phyloP scores from a whole-genome alignment of 257 asterid genomes.

The Solanum sejunctum region DNA sequence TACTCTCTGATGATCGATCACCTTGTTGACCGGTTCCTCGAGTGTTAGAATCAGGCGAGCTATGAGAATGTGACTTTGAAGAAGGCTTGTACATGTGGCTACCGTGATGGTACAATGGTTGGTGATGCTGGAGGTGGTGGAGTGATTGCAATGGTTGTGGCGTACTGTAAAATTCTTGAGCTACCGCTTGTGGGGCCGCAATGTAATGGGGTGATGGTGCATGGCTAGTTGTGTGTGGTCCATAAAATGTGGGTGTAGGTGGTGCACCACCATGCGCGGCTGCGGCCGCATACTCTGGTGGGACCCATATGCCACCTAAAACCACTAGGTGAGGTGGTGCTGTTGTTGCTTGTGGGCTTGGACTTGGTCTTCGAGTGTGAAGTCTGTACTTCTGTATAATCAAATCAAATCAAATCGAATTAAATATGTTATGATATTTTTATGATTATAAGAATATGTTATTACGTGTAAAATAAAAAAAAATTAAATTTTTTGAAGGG shows the following conservation, averaged over 20 bases:
- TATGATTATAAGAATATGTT: neutral
- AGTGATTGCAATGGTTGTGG: slow-evolving; percentile 28
- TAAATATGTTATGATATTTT: neutral
- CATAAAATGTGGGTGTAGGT: slow-evolving; percentile 38
- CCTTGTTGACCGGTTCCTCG: slow-evolving; percentile 24
- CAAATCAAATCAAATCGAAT: neutral
- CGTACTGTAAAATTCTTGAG: slow-evolving; percentile 49
- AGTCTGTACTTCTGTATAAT: slow-evolving; percentile 74
- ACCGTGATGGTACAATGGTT: slow-evolving; percentile 49
- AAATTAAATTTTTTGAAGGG: neutral
- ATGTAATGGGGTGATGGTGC: slow-evolving; percentile 27
- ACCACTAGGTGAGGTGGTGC: slow-evolving; percentile 66
- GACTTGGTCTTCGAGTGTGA: slow-evolving; percentile 96
- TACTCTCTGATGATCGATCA: slow-evolving; percentile 68
- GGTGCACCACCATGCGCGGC: slow-evolving; percentile 53
- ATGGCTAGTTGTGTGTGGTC: slow-evolving; percentile 45
- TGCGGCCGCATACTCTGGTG: slow-evolving; percentile 67
- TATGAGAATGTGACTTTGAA: slow-evolving; percentile 26
- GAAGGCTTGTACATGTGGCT: slow-evolving; percentile 41
- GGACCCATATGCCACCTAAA: slow-evolving; percentile 94
- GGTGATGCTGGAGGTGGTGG: slow-evolving; percentile 31
- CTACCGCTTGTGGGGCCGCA: slow-evolving; percentile 13
- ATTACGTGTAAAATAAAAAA: neutral
- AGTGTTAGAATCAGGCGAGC: slow-evolving; percentile 43
- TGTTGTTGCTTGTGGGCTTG: slow-evolving; percentile 61